Conservation (phyloP, 768 basidiomycete species). For the Gloeopeniophorella convolvens region DNA sequence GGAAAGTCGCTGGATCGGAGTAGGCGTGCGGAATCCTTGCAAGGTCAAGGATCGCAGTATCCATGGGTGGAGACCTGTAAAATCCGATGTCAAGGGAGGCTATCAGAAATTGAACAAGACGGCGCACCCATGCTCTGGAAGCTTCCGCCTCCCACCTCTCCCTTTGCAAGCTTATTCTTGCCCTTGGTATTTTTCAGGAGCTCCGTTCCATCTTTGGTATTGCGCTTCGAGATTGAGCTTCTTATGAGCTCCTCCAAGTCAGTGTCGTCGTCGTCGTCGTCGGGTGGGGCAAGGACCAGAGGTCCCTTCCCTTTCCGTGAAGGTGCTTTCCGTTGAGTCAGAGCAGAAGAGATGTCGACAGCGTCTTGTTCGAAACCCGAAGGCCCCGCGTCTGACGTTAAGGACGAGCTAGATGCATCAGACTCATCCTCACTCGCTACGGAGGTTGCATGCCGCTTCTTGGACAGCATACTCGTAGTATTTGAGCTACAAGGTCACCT, state of each 20-base stretch:
- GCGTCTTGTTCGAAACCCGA: conserved; percentile 33
- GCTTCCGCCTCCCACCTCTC: conserved; percentile 85
- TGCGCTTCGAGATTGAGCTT: conserved; percentile 61
- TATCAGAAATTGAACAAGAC: neutral
- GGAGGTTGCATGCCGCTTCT: neutral
- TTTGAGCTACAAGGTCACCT: too few relatives aligned
- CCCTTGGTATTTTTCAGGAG: conserved; percentile 73
- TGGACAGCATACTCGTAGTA: neutral
- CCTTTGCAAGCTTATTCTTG: conserved; percentile 61
- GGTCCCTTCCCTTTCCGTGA: neutral
- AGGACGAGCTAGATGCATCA: neutral
- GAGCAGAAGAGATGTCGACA: conserved; percentile 57
- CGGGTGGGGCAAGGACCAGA: conserved; percentile 10
- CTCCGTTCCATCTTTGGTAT: conserved; percentile 70
- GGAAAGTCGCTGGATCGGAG: conserved; percentile 89
- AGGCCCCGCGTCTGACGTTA: conserved; percentile 4
- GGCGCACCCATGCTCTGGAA: conserved; percentile 92
- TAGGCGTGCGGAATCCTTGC: conserved; percentile 93
- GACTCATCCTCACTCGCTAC: neutral
- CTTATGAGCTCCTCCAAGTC: conserved; percentile 61
- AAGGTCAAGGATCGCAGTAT: conserved; percentile 79
- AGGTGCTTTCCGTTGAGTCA: conserved; percentile 30
- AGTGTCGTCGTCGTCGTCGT: conserved; percentile 39
- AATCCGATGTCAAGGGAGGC: conserved; percentile 16
- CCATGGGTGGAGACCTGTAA: conserved; percentile 71